Percentiles rank a stretch among this genome's conserved stretches.
These are phyloP conservation scores for Oropetium thomaeum DNA, from an alignment of 176 grass and related monocot species.

Conservation along the genomic window DNA sequence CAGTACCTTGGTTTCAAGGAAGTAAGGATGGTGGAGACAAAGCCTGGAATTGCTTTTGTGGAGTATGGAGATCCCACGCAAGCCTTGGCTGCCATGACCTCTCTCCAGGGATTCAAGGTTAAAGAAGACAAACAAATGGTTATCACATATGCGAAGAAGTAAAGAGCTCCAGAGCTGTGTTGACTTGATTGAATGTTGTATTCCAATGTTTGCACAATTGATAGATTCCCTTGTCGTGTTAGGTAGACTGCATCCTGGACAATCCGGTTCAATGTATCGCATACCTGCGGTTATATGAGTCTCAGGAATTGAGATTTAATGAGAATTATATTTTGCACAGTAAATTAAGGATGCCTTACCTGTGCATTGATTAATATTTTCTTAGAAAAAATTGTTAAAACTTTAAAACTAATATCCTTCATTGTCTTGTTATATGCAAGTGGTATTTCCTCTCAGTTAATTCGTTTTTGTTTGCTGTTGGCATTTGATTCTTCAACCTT, in stretches of 20 bases:
- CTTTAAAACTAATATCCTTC: background rate
- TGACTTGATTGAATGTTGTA: conserved; percentile 34
- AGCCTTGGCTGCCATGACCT: conserved; percentile 63
- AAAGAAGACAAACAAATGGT: conserved; percentile 80
- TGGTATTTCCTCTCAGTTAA: background rate
- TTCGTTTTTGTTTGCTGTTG: background rate
- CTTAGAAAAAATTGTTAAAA: background rate
- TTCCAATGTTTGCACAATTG: background rate
- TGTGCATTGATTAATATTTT: background rate
- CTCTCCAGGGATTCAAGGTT: conserved; percentile 76
- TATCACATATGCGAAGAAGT: conserved; percentile 88
- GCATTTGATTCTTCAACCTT: background rate
- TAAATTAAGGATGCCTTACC: background rate
- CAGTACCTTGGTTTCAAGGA: conserved; percentile 95
- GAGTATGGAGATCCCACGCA: conserved; percentile 85
- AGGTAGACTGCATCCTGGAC: conserved; percentile 30
- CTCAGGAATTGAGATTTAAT: conserved; percentile 9
- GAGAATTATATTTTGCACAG: background rate
- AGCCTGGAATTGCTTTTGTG: conserved; percentile 89
- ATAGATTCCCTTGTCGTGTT: conserved; percentile 8
- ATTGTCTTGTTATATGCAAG: background rate
- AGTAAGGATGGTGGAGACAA: conserved; percentile 85
- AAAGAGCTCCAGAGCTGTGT: conserved; percentile 6
- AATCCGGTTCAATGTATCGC: background rate
- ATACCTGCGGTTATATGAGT: background rate